Conservation (phyloP, 179 eudicot genomes). For the Camellia oleifera region DNA sequence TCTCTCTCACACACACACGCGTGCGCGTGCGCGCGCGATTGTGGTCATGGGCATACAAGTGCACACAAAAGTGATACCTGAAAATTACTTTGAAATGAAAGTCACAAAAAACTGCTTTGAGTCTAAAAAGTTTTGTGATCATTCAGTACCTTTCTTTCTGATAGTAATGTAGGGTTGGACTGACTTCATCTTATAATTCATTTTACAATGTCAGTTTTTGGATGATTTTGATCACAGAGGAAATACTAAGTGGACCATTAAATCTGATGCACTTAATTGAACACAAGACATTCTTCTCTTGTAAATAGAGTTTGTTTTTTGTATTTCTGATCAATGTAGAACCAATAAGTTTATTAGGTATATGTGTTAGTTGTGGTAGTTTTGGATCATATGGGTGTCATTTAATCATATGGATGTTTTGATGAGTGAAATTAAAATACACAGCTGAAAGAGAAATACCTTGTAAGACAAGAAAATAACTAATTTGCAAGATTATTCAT, state of each 20-base stretch:
- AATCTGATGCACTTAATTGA: neutral
- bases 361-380: neutral
- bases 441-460: no score
- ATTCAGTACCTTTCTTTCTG: neutral
- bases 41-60: neutral
- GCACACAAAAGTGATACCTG: neutral
- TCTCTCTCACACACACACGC: neutral
- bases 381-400: neutral
- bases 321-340: neutral
- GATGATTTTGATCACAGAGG: neutral
- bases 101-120: neutral
- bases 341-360: neutral
- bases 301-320: neutral
- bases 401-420: no score
- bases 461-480: no score
- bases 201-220: neutral
- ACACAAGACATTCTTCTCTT: neutral
- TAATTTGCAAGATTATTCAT: neutral
- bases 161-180: neutral
- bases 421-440: no score
- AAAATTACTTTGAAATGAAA: neutral
- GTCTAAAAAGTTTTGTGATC: neutral
- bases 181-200: neutral
- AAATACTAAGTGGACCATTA: neutral
- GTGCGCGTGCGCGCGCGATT: no score